Conservation (phyloP, 805 yeast species). For the Debaryomyces tyrocola region DNA sequence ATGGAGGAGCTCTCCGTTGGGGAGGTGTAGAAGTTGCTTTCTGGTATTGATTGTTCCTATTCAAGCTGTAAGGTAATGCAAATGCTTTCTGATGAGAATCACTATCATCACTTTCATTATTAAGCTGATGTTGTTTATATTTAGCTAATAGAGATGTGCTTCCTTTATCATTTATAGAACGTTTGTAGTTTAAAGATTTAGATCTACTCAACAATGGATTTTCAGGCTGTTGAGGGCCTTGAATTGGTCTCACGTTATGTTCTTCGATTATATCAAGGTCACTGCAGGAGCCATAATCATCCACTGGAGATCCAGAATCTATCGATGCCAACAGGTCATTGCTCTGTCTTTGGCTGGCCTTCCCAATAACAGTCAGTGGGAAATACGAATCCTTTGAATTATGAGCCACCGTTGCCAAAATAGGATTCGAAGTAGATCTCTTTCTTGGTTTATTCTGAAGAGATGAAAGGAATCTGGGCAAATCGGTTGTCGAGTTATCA, state of each 20-base stretch:
- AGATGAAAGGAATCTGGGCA: conserved; percentile 15
- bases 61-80: conserved; percentile 10
- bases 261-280: conserved; percentile 24
- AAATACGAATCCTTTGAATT: conserved; percentile 28
- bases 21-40: not conserved
- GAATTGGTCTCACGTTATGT: conserved; percentile 5
- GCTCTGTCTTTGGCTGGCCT: not conserved
- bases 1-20: not conserved
- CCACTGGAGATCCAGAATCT: conserved; percentile 10
- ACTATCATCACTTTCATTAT: conserved; percentile 15
- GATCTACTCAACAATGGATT: conserved; percentile 19
- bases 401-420: conserved; percentile 9
- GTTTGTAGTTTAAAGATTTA: conserved; percentile 22
- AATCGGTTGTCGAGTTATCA: conserved; percentile 24
- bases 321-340: not conserved
- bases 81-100: conserved; percentile 9
- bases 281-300: conserved; percentile 5
- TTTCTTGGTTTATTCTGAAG: conserved; percentile 12
- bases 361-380: conserved; percentile 14
- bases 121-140: conserved; percentile 14
- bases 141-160: conserved; percentile 14
- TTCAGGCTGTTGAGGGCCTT: not conserved
- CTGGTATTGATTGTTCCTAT: not conserved
- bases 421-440: conserved; percentile 26
- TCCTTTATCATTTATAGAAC: conserved; percentile 10